These are phyloP conservation scores for Carex scoparia DNA, from an alignment of 176 grass and related monocot species.

Conservation along the genomic window DNA sequence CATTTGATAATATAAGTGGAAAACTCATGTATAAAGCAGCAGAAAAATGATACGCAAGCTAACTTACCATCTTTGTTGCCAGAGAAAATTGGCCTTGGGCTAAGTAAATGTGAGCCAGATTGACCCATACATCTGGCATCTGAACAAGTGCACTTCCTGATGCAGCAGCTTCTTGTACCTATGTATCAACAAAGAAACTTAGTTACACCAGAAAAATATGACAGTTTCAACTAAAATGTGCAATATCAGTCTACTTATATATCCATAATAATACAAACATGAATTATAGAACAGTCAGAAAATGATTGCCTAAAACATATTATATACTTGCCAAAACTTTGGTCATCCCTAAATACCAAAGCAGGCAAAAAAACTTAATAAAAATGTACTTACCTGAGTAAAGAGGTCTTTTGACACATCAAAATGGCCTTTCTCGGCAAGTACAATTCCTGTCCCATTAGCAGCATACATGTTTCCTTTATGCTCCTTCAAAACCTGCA, in stretches of 20 bases:
- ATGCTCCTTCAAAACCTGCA: slow-evolving; percentile 71
- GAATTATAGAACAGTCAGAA: slow-evolving; percentile 20
- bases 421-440: slow-evolving; percentile 89
- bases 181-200: neutral
- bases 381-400: slow-evolving; percentile 58
- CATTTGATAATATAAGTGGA: neutral
- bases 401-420: slow-evolving; percentile 94
- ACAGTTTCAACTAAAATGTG: neutral
- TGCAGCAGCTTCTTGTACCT: slow-evolving; percentile 97
- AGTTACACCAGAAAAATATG: neutral
- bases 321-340: slow-evolving; percentile 9
- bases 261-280: neutral
- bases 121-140: slow-evolving; percentile 96
- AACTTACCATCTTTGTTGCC: slow-evolving; percentile 75
- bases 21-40: neutral
- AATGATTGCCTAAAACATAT: slow-evolving; percentile 25
- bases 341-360: neutral
- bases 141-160: slow-evolving; percentile 87
- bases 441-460: slow-evolving; percentile 85
- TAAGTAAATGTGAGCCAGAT: slow-evolving; percentile 94
- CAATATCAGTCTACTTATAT: neutral
- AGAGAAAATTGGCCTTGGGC: slow-evolving; percentile 91
- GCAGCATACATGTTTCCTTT: slow-evolving; percentile 87
- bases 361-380: neutral
- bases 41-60: slow-evolving; percentile 2